These are phyloP conservation scores for Neonectria magnoliae DNA, from an alignment of 2,329 filamentous ascomycete genomes.

Conservation along the genomic window DNA sequence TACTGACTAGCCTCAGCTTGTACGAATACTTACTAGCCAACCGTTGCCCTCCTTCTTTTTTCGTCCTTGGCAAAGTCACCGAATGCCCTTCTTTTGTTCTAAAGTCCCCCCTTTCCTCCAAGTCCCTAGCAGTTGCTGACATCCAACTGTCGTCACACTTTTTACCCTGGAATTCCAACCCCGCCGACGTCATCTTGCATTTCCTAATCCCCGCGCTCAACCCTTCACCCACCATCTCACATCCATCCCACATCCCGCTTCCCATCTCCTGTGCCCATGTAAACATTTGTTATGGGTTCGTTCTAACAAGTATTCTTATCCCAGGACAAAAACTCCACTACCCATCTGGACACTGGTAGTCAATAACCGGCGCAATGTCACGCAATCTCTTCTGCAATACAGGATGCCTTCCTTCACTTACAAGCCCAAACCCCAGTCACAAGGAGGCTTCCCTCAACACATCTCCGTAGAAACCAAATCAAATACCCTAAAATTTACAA, in stretches of 20 bases:
- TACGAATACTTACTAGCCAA: background rate
- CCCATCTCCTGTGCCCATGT: background rate
- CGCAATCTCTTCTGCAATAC: background rate
- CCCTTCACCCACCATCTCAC: background rate
- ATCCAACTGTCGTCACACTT: background rate
- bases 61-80: background rate
- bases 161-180: background rate
- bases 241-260: background rate
- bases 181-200: slow-evolving; percentile 28
- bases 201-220: background rate
- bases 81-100: background rate
- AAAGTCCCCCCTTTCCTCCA: background rate
- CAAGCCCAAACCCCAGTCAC: background rate
- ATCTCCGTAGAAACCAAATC: background rate
- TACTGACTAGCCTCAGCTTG: too few species aligned
- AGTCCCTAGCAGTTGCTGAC: background rate
- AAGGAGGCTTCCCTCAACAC: background rate
- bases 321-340: background rate
- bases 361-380: background rate
- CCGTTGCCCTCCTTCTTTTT: background rate
- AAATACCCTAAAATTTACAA: background rate
- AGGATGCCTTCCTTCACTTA: background rate
- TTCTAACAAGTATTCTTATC: background rate
- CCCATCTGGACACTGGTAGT: background rate
- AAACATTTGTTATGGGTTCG: background rate